A percentile compares a stretch with the other conserved stretches of the same genome.
phyloP scores from a whole-genome alignment of 768 basidiomycete species.

The Myochromella boudieri region DNA sequence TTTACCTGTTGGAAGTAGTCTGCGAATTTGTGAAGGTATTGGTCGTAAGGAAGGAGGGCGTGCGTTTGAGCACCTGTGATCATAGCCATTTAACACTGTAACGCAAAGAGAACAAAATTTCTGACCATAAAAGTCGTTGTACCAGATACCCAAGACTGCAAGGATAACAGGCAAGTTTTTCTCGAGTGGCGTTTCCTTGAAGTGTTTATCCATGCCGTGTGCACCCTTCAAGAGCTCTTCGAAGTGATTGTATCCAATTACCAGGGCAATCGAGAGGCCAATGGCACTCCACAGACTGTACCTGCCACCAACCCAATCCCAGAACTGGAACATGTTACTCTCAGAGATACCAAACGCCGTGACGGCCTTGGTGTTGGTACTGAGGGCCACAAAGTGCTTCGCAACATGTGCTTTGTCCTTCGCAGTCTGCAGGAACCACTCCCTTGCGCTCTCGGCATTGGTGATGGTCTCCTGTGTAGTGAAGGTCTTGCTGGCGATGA shows the following conservation, averaged over 20 bases:
- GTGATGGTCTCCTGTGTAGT: slow-evolving; percentile 99
- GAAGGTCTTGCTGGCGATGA: slow-evolving; percentile 98
- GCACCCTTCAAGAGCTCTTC: slow-evolving; percentile 87
- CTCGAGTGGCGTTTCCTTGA: slow-evolving; percentile 85
- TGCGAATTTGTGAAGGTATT: slow-evolving; percentile 98
- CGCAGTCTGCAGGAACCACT: slow-evolving; percentile 89
- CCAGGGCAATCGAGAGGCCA: slow-evolving; percentile 90
- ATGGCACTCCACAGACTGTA: slow-evolving; percentile 99
- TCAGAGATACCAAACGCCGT: slow-evolving; percentile 89
- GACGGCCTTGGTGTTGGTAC: slow-evolving; percentile 93
- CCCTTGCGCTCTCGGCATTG: slow-evolving; percentile 90
- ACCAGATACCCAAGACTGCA: slow-evolving; percentile 93
- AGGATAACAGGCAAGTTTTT: slow-evolving; percentile 90
- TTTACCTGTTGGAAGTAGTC: slow-evolving; percentile 97
- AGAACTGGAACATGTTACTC: slow-evolving; percentile 99
- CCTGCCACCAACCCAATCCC: slow-evolving; percentile 99
- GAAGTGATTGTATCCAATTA: slow-evolving; percentile 94
- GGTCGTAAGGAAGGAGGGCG: slow-evolving; percentile 94
- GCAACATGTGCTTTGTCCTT: slow-evolving; percentile 90
- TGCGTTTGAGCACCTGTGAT: slow-evolving; percentile 84
- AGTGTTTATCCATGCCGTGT: slow-evolving; percentile 98
- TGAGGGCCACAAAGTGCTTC: slow-evolving; percentile 98
- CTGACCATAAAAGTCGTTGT: slow-evolving; percentile 94
- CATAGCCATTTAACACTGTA: not conserved
- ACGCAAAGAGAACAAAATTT: not conserved